Evolutionary conservation across 129 eudicot genomes (phyloP).

Genomic region (Ambrosia trifida): DNA sequence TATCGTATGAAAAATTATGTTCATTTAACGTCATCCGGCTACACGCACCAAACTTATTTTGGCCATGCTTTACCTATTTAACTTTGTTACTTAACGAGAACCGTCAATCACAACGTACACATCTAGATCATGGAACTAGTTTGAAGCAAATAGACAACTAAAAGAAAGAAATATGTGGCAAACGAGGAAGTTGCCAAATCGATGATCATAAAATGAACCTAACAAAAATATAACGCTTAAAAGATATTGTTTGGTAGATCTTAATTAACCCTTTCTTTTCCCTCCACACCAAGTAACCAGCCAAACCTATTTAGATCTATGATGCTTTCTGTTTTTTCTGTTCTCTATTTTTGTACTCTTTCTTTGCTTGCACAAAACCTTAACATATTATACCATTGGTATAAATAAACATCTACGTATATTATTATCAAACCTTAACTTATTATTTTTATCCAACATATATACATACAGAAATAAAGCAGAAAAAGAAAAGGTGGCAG

Average conservation of each 20-base stretch:
- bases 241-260: constrained; percentile 17
- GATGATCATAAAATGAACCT: not conserved
- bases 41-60: not conserved
- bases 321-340: constrained; percentile 8
- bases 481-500: constrained; percentile 15
- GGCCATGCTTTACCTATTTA: not conserved
- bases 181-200: not conserved
- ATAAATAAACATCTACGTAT: constrained; percentile 9
- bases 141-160: too few relatives aligned
- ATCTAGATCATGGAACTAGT: too few relatives aligned
- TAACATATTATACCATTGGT: constrained; percentile 1
- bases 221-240: not conserved
- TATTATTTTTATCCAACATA: not conserved
- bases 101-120: too few relatives aligned
- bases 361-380: constrained; percentile 30
- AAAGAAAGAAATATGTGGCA: not conserved
- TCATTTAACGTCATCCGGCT: too few relatives aligned
- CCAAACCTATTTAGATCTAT: not conserved
- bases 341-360: not conserved
- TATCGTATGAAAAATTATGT: too few relatives aligned
- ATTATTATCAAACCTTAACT: constrained; percentile 7
- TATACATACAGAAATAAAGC: not conserved
- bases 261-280: constrained; percentile 4
- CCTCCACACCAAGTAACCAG: constrained; percentile 21
- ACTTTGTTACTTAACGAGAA: not conserved